Base-by-base conservation (phyloP, 257 asterid species). In the Capsicum rhomboideum region DNA sequence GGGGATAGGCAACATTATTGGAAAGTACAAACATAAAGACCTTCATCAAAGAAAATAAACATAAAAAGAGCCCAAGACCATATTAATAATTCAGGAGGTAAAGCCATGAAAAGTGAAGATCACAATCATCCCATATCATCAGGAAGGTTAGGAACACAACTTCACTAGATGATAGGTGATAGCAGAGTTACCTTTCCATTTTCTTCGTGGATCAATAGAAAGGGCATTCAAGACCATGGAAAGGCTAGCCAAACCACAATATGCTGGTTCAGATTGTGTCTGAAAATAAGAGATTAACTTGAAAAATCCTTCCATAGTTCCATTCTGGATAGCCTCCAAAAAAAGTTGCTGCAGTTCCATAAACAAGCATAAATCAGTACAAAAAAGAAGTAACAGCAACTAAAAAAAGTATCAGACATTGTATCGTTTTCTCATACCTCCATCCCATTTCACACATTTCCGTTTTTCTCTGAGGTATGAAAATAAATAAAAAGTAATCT, bases 241-340 rank as follows among this genome's bases (percentile, higher is more conserved):
- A 88, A 97, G 97, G 92, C 98, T 95, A 86, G 99, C 99, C 92
- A 97, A 86, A 68, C 99, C 99, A 88, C 99, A 97, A 82, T 90
- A 97, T 75, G 99, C 98, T 85, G 99, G 98, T 88, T 97, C 99
- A 64, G 99, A 97, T 83, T 97, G 99, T 82, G 99, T 97, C 91
- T 97, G 98, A 88, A 97, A 97, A 91, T 92, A 91, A 82, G 99
- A 93, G 42, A 97, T 93, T 92, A 97, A 86, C 89, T 90, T 97
- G 92, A 94, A 97, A 86, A 97, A 97, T 18, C 97, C 95, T 91
- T 95, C 98, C 99, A 97, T 93, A 6, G 93, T 93, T 84, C 99
- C 99, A 88, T 87, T 89, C 85, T 92, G 98, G 72, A 92, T 92
- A 68, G 99, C 99, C 89, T 97, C 99, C 69, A 91, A 82, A 84